Evolutionary conservation across 371 early-diverging fungal genomes (phyloP).

Genomic region (Apophysomyces variabilis): DNA sequence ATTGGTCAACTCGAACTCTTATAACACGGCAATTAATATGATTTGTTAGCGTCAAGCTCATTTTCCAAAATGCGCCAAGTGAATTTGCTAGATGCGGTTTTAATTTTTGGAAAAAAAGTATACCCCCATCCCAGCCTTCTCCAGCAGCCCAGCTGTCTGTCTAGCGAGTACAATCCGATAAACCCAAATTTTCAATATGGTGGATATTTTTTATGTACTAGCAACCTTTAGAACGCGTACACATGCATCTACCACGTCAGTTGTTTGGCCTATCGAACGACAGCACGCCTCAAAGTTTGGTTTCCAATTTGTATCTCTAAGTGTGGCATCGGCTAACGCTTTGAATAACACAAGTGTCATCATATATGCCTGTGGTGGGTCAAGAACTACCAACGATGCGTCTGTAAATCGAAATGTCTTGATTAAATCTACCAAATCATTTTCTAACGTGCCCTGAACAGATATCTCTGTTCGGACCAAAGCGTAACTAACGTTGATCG

Average conservation of each 20-base stretch:
- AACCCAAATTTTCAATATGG: not conserved
- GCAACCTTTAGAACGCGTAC: slow-evolving; percentile 47
- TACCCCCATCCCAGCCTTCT: not conserved
- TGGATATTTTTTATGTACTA: slow-evolving; percentile 29
- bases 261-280: slow-evolving; percentile 34
- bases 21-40: too few species aligned
- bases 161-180: not conserved
- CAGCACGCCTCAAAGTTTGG: slow-evolving; percentile 41
- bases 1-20: too few species aligned
- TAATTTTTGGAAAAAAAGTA: not conserved
- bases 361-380: slow-evolving; percentile 50
- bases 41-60: too few species aligned
- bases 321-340: slow-evolving; percentile 32
- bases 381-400: slow-evolving; percentile 45
- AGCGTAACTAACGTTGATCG: slow-evolving; percentile 28
- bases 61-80: too few species aligned
- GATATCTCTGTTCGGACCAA: slow-evolving; percentile 42
- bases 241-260: slow-evolving; percentile 50
- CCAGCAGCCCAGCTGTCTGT: not conserved
- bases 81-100: too few species aligned
- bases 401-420: slow-evolving; percentile 51
- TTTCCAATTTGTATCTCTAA: slow-evolving; percentile 26
- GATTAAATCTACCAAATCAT: slow-evolving; percentile 51
- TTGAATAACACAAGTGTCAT: slow-evolving; percentile 50
- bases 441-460: slow-evolving; percentile 37